These are phyloP conservation scores for Marchantia polymorpha DNA, from an alignment of 225 moss, liverwort and hornwort genomes.

Conservation along the genomic window DNA sequence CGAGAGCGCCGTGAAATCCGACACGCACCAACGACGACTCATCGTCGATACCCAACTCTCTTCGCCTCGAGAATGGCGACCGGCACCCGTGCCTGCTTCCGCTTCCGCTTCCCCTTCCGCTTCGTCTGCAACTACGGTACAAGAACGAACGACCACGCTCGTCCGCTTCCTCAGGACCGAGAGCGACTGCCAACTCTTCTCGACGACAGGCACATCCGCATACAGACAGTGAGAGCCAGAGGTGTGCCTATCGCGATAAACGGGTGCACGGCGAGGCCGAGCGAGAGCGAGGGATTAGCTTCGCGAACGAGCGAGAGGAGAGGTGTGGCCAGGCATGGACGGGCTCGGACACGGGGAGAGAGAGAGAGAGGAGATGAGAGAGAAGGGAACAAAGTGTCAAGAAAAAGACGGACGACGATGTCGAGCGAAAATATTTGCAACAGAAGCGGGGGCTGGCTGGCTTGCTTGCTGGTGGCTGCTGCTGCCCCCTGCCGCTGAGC, in stretches of 20 bases:
- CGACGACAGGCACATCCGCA: neutral
- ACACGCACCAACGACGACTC: neutral
- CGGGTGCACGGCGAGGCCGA: neutral
- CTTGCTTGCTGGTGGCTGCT: neutral
- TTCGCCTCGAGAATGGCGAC: neutral
- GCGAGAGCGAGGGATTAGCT: neutral
- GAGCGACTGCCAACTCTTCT: neutral
- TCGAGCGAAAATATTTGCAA: constrained; percentile 17
- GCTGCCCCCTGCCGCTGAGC: neutral
- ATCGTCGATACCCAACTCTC: neutral
- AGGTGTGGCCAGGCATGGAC: neutral
- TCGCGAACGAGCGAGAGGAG: neutral
- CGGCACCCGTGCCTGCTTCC: neutral
- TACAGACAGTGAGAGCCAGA: neutral
- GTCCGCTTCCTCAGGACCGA: neutral
- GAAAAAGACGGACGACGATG: neutral
- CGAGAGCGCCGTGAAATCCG: neutral
- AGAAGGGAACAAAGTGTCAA: neutral
- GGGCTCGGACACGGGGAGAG: neutral
- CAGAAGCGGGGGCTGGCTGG: neutral
- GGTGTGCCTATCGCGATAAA: neutral
- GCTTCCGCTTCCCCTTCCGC: no score
- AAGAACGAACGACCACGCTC: neutral
- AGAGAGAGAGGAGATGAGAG: neutral
- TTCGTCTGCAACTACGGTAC: neutral